phyloP scores from a whole-genome alignment of 2,329 filamentous ascomycete species.

The Cladophialophora psammophila region DNA sequence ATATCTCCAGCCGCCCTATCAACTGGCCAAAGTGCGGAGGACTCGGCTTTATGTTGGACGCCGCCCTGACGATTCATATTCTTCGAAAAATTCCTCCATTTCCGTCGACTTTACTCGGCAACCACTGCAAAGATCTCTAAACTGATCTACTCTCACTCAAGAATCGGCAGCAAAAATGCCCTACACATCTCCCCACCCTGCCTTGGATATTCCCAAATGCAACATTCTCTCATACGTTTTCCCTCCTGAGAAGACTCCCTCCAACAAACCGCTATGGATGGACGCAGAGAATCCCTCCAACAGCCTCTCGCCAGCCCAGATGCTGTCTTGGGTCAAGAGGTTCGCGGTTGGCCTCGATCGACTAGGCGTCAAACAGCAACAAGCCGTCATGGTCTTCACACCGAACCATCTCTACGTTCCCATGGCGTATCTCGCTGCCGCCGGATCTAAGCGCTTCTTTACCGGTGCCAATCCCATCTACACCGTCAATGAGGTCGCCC shows the following conservation, averaged over 20 bases:
- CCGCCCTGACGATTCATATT: neutral
- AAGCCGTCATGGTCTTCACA: constrained; percentile 72
- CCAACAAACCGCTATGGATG: constrained; percentile 57
- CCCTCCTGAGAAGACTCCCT: constrained; percentile 47
- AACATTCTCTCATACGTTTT: constrained; percentile 57
- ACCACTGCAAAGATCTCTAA: neutral
- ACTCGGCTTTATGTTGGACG: constrained; percentile 2
- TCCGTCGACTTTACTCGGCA: neutral
- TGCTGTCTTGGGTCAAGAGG: constrained; percentile 71
- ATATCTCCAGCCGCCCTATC: neutral
- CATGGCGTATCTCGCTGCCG: constrained; percentile 46
- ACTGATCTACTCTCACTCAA: neutral
- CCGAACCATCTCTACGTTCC: constrained; percentile 75
- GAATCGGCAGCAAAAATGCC: constrained; percentile 31
- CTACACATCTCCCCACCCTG: constrained; percentile 32
- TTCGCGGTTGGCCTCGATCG: constrained; percentile 70
- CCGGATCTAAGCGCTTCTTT: constrained; percentile 62
- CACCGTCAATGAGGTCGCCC: constrained; percentile 58
- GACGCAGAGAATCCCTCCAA: constrained; percentile 69
- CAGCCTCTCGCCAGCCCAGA: constrained; percentile 65
- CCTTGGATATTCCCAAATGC: constrained; percentile 50
- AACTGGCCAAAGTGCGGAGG: neutral
- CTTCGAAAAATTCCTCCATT: neutral
- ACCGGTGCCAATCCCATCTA: constrained; percentile 63
- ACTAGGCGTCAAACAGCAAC: constrained; percentile 67